Base-by-base conservation (phyloP, 768 basidiomycete species). In the Pleurotus giganteus region DNA sequence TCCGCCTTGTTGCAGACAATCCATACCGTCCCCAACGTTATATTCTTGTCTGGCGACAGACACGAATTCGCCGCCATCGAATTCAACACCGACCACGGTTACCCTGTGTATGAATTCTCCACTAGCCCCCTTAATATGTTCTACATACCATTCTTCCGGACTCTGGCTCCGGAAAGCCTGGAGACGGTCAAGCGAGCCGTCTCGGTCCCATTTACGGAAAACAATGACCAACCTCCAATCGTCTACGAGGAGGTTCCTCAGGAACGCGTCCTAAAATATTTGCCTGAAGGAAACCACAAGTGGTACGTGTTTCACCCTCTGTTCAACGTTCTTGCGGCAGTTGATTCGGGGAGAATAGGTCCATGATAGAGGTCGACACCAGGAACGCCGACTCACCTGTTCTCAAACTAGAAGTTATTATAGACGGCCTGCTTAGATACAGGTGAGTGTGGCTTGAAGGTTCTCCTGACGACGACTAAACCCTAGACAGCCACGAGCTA, bases 51-150 rank as follows among this genome's bases (percentile, higher is more conserved):
- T 2, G 89, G 88, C 6, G 89, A 90, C 64, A 76, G 89, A 19
- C 89, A 91, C 65, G 89, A 91, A 69, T 91, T 90, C 61, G 88
- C 88, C 1, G 81, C 81, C 4, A 77, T 89, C 59, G 81, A 86
- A 68, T 86, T 83, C 65, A 75, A 72, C 51, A 58, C 66, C 41
- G 64, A 71, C 57, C 49, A 65, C 39, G 59, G 68, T 4, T 72
- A 83, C 57, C 59, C 71, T 6, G 74, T 88, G 24, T 67, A 73
- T 41, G 89, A 91, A 63, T 75, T 89, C 56, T 87, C 85, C 21
- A 89, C 88, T 4, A 80, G 78, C 57, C 89, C 89, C 4, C 63
- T 88, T 63, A 86, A 76, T 70, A 84, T 83, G 83, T 86, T 86
- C 68, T 82, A 83, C 59, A 72, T 86, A 39, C 86, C 86, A 2